Conservation (phyloP, 2,329 filamentous ascomycete species). For the Xylaria multiplex region DNA sequence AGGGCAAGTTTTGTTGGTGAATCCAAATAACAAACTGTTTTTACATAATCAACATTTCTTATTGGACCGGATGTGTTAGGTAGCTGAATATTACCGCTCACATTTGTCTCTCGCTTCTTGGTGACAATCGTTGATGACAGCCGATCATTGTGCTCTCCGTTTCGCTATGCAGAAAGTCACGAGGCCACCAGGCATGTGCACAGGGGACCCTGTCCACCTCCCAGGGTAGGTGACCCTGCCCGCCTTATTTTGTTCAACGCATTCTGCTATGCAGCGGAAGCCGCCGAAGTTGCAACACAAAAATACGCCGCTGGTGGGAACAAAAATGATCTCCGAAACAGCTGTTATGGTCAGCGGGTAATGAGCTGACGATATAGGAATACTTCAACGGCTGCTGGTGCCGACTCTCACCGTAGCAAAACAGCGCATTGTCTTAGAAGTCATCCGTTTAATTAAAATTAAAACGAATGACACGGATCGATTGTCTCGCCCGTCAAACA, state of each 20-base stretch:
- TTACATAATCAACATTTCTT: conserved; percentile 4
- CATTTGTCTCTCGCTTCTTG: not conserved
- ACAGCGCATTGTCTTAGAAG: not conserved
- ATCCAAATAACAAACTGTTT: conserved; percentile 6
- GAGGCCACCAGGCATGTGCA: conserved; percentile 38
- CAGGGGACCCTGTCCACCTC: conserved; percentile 28
- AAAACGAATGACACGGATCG: conserved; percentile 2
- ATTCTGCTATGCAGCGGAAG: conserved; percentile 43
- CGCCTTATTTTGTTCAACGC: conserved; percentile 36
- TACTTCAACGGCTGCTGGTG: conserved; percentile 9
- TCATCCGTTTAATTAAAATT: conserved; percentile 3
- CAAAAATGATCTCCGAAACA: conserved; percentile 24
- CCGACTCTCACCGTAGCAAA: not conserved
- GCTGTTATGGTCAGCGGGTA: conserved; percentile 30
- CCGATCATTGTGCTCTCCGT: not conserved
- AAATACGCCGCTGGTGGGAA: conserved; percentile 18
- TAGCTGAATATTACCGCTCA: conserved; percentile 4
- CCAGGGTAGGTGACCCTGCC: conserved; percentile 38
- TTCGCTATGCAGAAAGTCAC: conserved; percentile 42
- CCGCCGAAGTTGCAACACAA: conserved; percentile 36
- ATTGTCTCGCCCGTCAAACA: conserved; percentile 1
- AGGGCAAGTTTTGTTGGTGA: not conserved
- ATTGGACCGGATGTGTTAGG: conserved; percentile 3
- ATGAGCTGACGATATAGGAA: conserved; percentile 29
- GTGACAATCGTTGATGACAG: not conserved